Base-by-base conservation (phyloP, 805 yeast species). In the Yamadazyma ubonensis region DNA sequence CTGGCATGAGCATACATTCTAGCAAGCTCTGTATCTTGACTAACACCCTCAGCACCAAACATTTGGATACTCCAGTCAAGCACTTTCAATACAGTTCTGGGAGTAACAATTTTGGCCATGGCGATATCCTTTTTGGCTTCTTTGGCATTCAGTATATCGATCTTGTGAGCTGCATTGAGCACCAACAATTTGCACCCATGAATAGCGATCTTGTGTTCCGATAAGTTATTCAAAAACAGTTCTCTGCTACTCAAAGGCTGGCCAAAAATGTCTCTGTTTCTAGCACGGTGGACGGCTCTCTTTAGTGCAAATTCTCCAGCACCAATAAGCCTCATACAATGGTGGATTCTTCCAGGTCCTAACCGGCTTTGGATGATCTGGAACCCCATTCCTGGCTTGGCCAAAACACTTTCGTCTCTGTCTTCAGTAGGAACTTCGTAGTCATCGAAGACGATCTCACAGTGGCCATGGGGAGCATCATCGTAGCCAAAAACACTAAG, bases 381-480 rank as follows among this genome's bases (percentile, higher is more conserved):
- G 52, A 79, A 80, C 2, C 86, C 86, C 41, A 71, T 68, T 19
- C 86, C 84, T 11, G 41, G 56, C 19, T 60, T 67, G 7, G 71
- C 72, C 40, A 72, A 60, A 1, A 74, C 52, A 16, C 44, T 51
- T 41, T 76, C 61, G n/a, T 61, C 54, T 55, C 66, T 73, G 38
- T 71, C 66, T 6, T 67, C 71, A 15, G 46, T 50, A 3, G 78
- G 72, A 7, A 79, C 68, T 38, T 67, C 75, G 44, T 66, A 73
- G 51, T 74, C 61, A 23, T 65, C 58, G 55, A 80, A 80, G 35
- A 57, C 64, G 39, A 80, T 68, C 53, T 79, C 84, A 62, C 76
- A 75, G 52, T 80, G 85, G n/a, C 86, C 86, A 54, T 79, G 85
- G 3, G 86, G 86, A 19, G 84, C 83, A 52, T 79, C 85, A 51